Conservation (phyloP, 768 basidiomycete species). For the Daedalea quercina region DNA sequence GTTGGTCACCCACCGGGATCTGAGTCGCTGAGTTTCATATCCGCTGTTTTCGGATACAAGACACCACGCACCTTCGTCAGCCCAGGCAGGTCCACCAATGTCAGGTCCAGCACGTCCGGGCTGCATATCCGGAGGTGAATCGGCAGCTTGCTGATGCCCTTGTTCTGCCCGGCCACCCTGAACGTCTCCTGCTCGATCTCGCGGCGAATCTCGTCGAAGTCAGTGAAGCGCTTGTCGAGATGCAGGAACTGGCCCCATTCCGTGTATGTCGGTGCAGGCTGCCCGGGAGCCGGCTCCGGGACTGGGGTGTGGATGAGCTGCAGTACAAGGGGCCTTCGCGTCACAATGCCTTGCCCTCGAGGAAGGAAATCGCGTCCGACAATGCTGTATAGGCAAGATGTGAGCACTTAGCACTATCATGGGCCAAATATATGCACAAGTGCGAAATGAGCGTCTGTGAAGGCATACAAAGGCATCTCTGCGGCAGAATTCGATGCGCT, state of each 20-base stretch:
- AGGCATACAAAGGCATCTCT: background rate
- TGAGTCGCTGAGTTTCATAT: constrained; percentile 21
- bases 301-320: constrained; percentile 91
- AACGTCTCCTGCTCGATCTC: constrained; percentile 99
- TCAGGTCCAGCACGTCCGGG: constrained; percentile 91
- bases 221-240: constrained; percentile 93
- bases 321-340: constrained; percentile 88
- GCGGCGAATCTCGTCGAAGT: constrained; percentile 87
- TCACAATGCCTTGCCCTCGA: constrained; percentile 90
- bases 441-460: background rate
- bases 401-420: too few relatives aligned
- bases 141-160: constrained; percentile 93
- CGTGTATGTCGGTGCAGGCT: constrained; percentile 39
- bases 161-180: constrained; percentile 96
- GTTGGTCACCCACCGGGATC: constrained; percentile 97
- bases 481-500: too few relatives aligned
- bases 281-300: constrained; percentile 38
- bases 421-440: background rate
- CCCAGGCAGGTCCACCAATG: constrained; percentile 93
- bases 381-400: constrained; percentile 40
- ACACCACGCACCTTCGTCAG: constrained; percentile 73
- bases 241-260: constrained; percentile 99
- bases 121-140: constrained; percentile 96
- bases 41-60: background rate
- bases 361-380: constrained; percentile 92